A percentile compares a stretch with the other conserved stretches of the same genome.
phyloP scores from a whole-genome alignment of 345 rosid genomes.

The Eucalyptus viminalis region DNA sequence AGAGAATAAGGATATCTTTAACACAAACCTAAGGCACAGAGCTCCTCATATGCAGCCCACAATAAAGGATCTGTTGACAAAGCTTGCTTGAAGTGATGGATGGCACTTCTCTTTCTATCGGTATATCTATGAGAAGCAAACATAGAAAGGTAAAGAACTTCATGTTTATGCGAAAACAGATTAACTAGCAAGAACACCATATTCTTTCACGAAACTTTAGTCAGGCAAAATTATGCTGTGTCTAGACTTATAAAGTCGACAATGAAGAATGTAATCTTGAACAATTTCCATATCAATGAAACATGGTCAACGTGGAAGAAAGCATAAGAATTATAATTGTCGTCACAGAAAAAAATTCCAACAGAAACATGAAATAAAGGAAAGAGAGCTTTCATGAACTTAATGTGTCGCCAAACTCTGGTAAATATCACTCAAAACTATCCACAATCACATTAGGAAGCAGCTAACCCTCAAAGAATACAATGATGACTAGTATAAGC shows the following conservation, averaged over 20 bases:
- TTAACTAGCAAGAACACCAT: not conserved
- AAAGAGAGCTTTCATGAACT: not conserved
- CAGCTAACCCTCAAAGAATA: not conserved
- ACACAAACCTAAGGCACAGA: conserved; percentile 72
- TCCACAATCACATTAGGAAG: not conserved
- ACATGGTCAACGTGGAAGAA: not conserved
- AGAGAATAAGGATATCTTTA: not conserved
- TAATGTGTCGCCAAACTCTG: not conserved
- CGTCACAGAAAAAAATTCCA: not conserved
- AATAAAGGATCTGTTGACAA: conserved; percentile 81
- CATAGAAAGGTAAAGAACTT: not conserved
- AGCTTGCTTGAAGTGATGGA: conserved; percentile 75
- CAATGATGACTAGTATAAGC: not conserved
- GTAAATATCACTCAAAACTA: not conserved
- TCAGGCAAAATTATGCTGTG: not conserved
- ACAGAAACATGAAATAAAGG: not conserved
- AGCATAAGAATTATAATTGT: not conserved
- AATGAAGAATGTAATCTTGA: not conserved
- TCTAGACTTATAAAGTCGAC: not conserved
- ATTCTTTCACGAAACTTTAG: not conserved
- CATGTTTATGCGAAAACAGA: not conserved
- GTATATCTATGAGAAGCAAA: conserved; percentile 49
- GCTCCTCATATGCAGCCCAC: conserved; percentile 95
- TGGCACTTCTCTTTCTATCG: conserved; percentile 74
- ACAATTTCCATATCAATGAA: not conserved